Conservation (phyloP, 2,329 filamentous ascomycete species). For the Malbranchea cinnamomea region DNA sequence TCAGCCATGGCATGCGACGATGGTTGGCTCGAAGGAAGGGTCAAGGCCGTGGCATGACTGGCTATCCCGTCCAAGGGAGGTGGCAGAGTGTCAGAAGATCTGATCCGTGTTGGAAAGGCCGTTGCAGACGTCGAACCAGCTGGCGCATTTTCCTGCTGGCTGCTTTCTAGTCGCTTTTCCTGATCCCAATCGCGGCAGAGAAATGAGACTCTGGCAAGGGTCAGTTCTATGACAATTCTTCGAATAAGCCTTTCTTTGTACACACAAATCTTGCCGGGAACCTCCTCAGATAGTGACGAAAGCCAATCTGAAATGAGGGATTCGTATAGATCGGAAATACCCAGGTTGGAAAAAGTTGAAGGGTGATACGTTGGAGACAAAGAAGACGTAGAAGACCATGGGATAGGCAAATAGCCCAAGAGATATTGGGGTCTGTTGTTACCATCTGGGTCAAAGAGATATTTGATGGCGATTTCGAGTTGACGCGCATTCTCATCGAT, state of each 20-base stretch:
- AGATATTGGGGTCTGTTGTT: conserved; percentile 6
- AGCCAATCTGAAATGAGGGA: conserved; percentile 23
- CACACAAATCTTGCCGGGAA: conserved; percentile 23
- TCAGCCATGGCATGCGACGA: too few relatives aligned
- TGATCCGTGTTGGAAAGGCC: too few relatives aligned
- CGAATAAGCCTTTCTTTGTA: conserved; percentile 25
- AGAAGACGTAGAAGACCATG: conserved; percentile 8
- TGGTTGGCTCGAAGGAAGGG: not conserved
- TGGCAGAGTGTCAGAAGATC: too few relatives aligned
- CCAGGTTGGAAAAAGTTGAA: conserved; percentile 9
- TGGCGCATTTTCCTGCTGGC: not conserved
- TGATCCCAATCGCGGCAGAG: conserved; percentile 5
- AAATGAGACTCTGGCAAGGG: conserved; percentile 18
- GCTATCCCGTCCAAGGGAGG: too few relatives aligned
- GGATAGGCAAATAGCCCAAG: conserved; percentile 13
- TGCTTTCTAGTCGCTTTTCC: not conserved
- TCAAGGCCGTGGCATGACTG: not conserved
- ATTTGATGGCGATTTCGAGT: conserved; percentile 15
- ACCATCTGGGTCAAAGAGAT: conserved; percentile 2
- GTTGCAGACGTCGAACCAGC: too few relatives aligned
- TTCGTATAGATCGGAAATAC: conserved; percentile 19
- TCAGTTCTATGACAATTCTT: conserved; percentile 21
- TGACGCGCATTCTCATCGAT: conserved; percentile 22
- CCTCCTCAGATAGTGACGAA: conserved; percentile 16
- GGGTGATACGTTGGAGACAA: not conserved